Conservation (phyloP, 352 stramenopile genomes). For the Pythium rhizo-oryzae region DNA sequence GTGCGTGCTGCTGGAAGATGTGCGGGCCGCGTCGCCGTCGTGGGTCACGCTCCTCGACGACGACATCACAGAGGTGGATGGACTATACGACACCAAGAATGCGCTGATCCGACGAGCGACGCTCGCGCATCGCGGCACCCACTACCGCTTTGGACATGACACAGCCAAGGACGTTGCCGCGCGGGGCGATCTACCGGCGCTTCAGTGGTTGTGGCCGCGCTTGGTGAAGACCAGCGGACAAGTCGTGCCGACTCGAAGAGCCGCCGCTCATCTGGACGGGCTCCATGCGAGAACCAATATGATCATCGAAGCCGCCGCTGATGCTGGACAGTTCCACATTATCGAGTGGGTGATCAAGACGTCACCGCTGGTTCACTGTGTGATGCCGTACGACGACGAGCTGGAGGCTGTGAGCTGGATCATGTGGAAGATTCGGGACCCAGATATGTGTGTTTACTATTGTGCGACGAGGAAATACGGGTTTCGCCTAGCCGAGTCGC, state of each 20-base stretch:
- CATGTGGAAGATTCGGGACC: background rate
- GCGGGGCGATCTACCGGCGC: background rate
- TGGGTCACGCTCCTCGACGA: background rate
- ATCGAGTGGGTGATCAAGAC: background rate
- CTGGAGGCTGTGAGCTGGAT: background rate
- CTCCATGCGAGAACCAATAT: background rate
- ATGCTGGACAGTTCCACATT: background rate
- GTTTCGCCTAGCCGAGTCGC: background rate
- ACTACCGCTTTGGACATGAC: constrained; percentile 1
- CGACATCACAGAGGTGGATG: background rate
- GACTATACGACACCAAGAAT: background rate
- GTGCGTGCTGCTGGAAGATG: background rate
- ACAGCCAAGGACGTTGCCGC: background rate
- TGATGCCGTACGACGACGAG: background rate
- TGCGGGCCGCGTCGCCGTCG: background rate
- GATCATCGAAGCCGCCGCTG: background rate
- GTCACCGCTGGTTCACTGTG: background rate
- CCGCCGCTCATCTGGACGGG: background rate
- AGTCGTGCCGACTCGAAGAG: background rate
- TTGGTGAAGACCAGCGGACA: background rate
- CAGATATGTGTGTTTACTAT: background rate
- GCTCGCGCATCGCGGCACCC: background rate
- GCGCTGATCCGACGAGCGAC: background rate
- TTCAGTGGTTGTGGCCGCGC: background rate
- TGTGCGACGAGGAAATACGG: background rate